Conservation (phyloP, 2,329 filamentous ascomycete genomes). For the Dothistroma pini region DNA sequence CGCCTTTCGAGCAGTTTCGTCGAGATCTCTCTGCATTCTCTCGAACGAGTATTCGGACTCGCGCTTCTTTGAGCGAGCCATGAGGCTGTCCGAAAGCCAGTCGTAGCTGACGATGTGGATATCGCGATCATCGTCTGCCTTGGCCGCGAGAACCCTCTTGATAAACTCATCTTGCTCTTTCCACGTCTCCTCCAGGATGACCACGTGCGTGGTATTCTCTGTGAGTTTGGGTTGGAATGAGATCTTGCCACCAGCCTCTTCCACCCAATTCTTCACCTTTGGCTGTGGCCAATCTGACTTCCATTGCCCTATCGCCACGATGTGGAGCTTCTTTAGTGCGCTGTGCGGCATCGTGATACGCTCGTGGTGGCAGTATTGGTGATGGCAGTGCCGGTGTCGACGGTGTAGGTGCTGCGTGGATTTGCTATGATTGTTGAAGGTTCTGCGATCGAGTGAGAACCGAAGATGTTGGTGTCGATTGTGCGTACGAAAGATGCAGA, state of each 20-base stretch:
- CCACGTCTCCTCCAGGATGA: conserved; percentile 63
- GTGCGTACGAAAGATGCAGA: not conserved
- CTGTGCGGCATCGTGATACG: conserved; percentile 19
- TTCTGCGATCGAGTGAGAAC: not conserved
- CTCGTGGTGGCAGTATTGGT: not conserved
- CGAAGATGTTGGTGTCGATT: not conserved
- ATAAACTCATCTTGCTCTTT: conserved; percentile 11
- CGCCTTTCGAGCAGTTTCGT: conserved; percentile 2
- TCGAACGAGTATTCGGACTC: conserved; percentile 38
- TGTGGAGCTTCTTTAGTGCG: conserved; percentile 17
- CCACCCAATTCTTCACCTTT: conserved; percentile 60
- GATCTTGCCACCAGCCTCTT: conserved; percentile 58
- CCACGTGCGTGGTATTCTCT: conserved; percentile 64
- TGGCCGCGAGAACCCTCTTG: conserved; percentile 12
- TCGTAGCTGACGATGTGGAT: conserved; percentile 40
- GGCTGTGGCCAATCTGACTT: conserved; percentile 18
- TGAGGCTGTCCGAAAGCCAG: conserved; percentile 51
- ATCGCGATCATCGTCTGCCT: conserved; percentile 11
- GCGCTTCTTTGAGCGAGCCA: conserved; percentile 29
- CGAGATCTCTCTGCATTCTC: conserved; percentile 9
- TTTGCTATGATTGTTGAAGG: not conserved
- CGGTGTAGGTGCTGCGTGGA: not conserved
- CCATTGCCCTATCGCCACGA: conserved; percentile 17
- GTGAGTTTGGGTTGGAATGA: conserved; percentile 51
- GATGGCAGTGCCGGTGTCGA: not conserved